Evolutionary conservation across 1,284 basidiomycete genomes (phyloP).

Genomic region (Neotropicomus parvogracilis): DNA sequence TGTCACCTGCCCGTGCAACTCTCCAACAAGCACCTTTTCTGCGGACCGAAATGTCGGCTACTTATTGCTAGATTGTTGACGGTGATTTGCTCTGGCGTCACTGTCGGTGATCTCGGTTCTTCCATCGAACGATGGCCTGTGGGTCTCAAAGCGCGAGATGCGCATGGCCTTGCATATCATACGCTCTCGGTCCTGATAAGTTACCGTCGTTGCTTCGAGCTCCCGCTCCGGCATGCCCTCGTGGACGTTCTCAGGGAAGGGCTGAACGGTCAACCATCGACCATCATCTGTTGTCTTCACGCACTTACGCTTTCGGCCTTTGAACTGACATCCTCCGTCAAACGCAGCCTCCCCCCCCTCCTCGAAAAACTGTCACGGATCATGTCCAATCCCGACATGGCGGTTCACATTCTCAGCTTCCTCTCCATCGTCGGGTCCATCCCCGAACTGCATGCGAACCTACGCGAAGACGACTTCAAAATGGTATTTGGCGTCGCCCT

Average conservation of each 20-base stretch:
- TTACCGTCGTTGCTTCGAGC: conserved; percentile 80
- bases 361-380: conserved; percentile 90
- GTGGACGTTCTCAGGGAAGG: conserved; percentile 85
- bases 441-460: conserved; percentile 81
- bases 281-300: conserved; percentile 90
- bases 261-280: conserved; percentile 72
- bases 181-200: conserved; percentile 87
- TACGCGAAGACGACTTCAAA: conserved; percentile 90
- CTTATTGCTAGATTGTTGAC: conserved; percentile 66
- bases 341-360: conserved; percentile 77
- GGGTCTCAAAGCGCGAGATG: conserved; percentile 74
- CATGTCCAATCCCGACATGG: conserved; percentile 91
- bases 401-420: conserved; percentile 94
- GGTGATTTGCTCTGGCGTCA: conserved; percentile 68
- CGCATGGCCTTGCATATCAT: conserved; percentile 86
- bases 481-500: conserved; percentile 94
- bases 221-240: conserved; percentile 65
- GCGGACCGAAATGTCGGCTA: conserved; percentile 75
- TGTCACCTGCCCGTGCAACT: conserved; percentile 91
- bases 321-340: conserved; percentile 84
- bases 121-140: conserved; percentile 61
- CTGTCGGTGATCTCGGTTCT: conserved; percentile 56
- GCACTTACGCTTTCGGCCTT: conserved; percentile 87
- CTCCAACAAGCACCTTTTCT: conserved; percentile 95
- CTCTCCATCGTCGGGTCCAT: conserved; percentile 84